phyloP scores from a whole-genome alignment of 208 protist species.

The Leishmania major region DNA sequence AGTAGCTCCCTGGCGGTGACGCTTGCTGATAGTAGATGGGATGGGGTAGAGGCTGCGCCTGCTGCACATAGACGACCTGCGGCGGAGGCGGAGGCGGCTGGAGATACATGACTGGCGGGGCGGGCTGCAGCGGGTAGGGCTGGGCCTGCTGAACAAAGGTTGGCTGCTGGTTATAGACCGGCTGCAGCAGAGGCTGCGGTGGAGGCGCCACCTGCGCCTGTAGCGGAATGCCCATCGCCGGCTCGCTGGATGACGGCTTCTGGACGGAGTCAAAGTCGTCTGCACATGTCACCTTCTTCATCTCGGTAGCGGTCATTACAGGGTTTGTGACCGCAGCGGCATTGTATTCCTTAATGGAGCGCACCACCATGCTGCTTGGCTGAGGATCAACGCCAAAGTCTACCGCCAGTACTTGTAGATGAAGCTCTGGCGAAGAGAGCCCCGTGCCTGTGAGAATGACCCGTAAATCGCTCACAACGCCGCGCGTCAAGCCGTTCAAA shows the following conservation, averaged over 20 bases:
- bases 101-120: no score
- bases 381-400: slow-evolving; percentile 64
- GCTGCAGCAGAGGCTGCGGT: not conserved
- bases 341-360: slow-evolving; percentile 31
- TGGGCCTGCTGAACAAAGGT: no score
- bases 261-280: slow-evolving; percentile 4
- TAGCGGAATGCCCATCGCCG: slow-evolving; percentile 12
- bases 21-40: slow-evolving; percentile 14
- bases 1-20: slow-evolving; percentile 6
- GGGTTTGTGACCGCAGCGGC: slow-evolving; percentile 6
- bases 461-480: slow-evolving; percentile 71
- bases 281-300: not conserved
- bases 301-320: slow-evolving; percentile 12
- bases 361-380: slow-evolving; percentile 8
- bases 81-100: no score
- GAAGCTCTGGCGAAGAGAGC: slow-evolving; percentile 57
- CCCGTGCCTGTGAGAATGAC: slow-evolving; percentile 46
- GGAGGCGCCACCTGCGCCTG: slow-evolving; percentile 11
- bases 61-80: no score
- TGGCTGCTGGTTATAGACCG: slow-evolving; percentile 22
- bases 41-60: slow-evolving; percentile 12
- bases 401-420: slow-evolving; percentile 64
- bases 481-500: slow-evolving; percentile 48
- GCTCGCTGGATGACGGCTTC: slow-evolving; percentile 7
- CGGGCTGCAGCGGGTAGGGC: no score